These are phyloP conservation scores for Penicillium sp. DNA, from an alignment of 2,329 filamentous ascomycete genomes.

Conservation along the genomic window DNA sequence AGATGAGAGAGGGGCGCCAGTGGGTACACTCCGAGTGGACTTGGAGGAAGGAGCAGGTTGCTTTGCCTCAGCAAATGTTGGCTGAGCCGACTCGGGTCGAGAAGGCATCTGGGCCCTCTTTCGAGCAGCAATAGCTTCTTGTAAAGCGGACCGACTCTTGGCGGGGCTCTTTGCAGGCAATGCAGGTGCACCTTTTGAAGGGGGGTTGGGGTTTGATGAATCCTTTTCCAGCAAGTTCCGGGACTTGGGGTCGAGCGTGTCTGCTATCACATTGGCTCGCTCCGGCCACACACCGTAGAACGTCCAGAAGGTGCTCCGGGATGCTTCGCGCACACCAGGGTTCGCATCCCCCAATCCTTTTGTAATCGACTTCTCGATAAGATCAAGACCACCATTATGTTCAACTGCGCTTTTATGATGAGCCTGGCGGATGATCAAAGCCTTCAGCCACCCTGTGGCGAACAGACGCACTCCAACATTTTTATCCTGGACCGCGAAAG, in stretches of 20 bases:
- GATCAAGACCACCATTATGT: conserved; percentile 70
- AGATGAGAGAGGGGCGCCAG: conserved; percentile 31
- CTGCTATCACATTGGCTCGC: conserved; percentile 68
- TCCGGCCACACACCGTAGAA: conserved; percentile 71
- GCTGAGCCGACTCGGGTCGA: conserved; percentile 51
- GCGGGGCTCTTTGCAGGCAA: conserved; percentile 16
- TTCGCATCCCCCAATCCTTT: conserved; percentile 85
- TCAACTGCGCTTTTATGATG: conserved; percentile 73
- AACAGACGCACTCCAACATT: conserved; percentile 78
- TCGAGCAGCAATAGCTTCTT: conserved; percentile 75
- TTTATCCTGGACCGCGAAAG: conserved; percentile 77
- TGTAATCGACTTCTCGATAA: conserved; percentile 79
- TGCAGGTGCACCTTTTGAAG: conserved; percentile 12
- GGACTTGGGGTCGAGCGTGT: conserved; percentile 65
- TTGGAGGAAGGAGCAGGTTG: conserved; percentile 32
- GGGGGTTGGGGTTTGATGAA: conserved; percentile 56
- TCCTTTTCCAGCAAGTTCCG: conserved; percentile 75
- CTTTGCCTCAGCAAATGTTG: conserved; percentile 40
- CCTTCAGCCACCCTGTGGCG: conserved; percentile 74
- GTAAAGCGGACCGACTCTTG: conserved; percentile 49
- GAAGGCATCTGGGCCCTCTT: conserved; percentile 53
- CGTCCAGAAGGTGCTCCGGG: conserved; percentile 76
- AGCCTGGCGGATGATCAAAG: conserved; percentile 65
- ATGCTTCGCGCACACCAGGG: conserved; percentile 77
- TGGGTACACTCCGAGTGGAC: conserved; percentile 30